Percentiles rank a stretch among this genome's conserved stretches.
Evolutionary conservation across 164 flowering plant species (phyloP).

Genomic region (Berberis vulgaris): DNA sequence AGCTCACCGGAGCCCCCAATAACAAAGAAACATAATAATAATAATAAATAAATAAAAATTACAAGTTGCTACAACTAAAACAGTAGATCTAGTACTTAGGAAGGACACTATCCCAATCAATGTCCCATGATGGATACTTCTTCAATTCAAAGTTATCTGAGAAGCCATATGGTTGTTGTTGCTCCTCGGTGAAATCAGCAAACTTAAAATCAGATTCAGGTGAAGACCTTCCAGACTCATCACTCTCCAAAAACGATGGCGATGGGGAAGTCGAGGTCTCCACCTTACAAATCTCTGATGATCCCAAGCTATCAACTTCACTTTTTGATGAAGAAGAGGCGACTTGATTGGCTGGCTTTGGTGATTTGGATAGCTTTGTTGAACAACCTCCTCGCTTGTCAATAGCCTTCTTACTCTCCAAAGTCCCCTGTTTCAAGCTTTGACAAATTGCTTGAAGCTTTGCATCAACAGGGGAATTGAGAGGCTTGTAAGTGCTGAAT

Average conservation of each 20-base stretch:
- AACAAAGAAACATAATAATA: too few species aligned
- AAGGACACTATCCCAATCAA: constrained; percentile 74
- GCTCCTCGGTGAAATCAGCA: constrained; percentile 14
- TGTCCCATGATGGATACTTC: constrained; percentile 67
- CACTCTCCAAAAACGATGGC: constrained; percentile 26
- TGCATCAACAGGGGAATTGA: too few species aligned
- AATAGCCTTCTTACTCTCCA: constrained; percentile 31
- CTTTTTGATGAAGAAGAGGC: not conserved
- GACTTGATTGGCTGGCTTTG: not conserved
- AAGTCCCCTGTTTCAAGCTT: constrained; percentile 30
- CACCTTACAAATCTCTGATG: constrained; percentile 18
- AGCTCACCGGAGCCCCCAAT: too few species aligned
- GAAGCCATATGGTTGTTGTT: too few species aligned
- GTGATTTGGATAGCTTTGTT: not conserved
- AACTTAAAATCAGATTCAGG: constrained; percentile 55
- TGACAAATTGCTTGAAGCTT: constrained; percentile 43
- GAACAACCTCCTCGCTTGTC: not conserved
- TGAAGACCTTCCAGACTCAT: constrained; percentile 45
- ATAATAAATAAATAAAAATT: too few species aligned
- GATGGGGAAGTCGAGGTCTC: constrained; percentile 26
- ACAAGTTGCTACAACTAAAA: too few species aligned
- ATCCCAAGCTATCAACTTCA: not conserved
- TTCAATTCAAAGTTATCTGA: constrained; percentile 43
- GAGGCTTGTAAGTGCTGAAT: too few species aligned
- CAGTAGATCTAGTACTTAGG: constrained; percentile 8